Conservation (phyloP, 2,329 filamentous ascomycete species). For the Lachnellula subtilissima region DNA sequence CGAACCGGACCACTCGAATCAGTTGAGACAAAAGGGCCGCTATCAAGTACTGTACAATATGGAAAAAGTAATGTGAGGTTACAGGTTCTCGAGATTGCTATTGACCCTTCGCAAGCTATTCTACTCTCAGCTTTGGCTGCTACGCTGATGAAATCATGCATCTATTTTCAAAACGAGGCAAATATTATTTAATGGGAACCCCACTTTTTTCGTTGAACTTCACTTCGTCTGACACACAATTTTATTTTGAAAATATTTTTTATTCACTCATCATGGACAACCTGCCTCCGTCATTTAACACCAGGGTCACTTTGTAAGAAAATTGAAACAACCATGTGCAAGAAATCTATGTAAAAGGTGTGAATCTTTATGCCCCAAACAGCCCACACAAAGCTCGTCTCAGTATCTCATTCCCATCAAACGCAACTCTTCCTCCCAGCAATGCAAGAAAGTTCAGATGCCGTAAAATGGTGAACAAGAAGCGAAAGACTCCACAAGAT, state of each 20-base stretch:
- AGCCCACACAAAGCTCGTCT: background rate
- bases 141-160: too few relatives aligned
- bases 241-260: background rate
- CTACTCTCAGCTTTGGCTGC: too few relatives aligned
- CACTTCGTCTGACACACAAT: background rate
- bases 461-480: background rate
- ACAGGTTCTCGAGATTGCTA: too few relatives aligned
- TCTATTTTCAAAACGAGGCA: too few relatives aligned
- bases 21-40: too few relatives aligned
- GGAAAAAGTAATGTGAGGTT: too few relatives aligned
- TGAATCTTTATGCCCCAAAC: background rate
- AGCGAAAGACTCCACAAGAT: background rate
- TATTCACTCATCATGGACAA: background rate
- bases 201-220: too few relatives aligned
- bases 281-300: background rate
- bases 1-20: too few relatives aligned
- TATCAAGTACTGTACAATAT: too few relatives aligned
- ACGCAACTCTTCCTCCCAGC: background rate
- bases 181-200: background rate
- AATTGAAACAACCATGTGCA: background rate
- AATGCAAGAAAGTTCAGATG: background rate
- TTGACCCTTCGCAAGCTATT: too few relatives aligned
- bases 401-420: background rate
- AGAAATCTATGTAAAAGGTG: background rate
- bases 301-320: background rate